Evolutionary conservation across 108 stramenopile species (phyloP), one percentile per base, ranked within the genome.

Genomic region (Schizochytrium sp.): DNA sequence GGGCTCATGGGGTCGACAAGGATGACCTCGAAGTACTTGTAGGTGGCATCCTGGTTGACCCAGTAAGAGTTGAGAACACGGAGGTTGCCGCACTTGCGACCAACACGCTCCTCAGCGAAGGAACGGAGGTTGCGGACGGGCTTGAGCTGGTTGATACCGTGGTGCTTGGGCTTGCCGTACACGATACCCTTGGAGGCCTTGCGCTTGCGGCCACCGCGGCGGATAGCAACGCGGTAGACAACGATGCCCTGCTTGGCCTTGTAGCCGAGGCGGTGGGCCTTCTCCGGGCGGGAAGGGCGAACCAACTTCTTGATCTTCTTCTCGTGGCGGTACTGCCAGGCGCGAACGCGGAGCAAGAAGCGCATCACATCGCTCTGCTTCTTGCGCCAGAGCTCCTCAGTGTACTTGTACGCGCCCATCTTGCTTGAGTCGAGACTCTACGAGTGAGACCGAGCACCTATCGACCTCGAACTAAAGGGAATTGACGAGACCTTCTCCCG

Each of bases 11-110:
- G 98, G 94, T 99, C 99, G 91, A 99, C 98, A 64, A 97, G 87
- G 94, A 99, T 99, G 89, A 98, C 93, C 96, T 99, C 99, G 94
- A 98, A 99, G 94, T 99, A 99, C 93, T 99, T 99, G 97, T 97
- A 98, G 92, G 99, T 99, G 88, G 99, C 97, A 91, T 99, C 99
- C 92, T 98, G 97, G 94, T 99, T 99, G 92, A 99, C 94, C 99
- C 99, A 99, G 95, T 99, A 99, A 7, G 98, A 98, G 96, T 99
- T 99, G 61, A 99, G 94, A 12, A 99, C 99, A 87, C 98, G 96
- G 87, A 99, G 93, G 96, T 99, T 99, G 91, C 93, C 89, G 92
- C 93, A 97, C 90, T 95, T 95, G 91, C 98, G 97, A 90, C 99
- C 99, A 46, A 95, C 97, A 93, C 99, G 98, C 95, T 99, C 99